Conservation (phyloP, 805 yeast genomes). For the Metschnikowia noctiluminum region DNA sequence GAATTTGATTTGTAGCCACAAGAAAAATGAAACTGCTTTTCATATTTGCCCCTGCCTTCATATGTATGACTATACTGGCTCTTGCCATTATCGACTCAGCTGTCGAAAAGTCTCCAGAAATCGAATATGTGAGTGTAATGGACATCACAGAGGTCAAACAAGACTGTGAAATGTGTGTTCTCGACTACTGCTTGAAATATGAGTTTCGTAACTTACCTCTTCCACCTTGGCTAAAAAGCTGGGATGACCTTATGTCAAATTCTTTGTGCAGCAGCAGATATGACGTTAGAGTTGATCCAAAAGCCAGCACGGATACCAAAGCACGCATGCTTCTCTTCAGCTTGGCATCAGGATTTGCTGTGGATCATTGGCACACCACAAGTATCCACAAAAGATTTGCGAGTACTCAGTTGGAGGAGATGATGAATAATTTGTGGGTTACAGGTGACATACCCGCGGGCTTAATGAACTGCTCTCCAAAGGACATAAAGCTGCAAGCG, state of each 20-base stretch:
- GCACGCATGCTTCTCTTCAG: slow-evolving; percentile 5
- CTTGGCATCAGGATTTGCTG: slow-evolving; percentile 6
- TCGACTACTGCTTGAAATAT: slow-evolving; percentile 1
- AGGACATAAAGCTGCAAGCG: background rate
- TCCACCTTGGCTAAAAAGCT: slow-evolving; percentile 3
- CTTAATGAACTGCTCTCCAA: background rate
- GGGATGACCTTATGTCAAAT: slow-evolving; percentile 6
- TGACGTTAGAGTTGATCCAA: slow-evolving; percentile 3
- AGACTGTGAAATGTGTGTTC: background rate
- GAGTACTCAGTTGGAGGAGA: background rate
- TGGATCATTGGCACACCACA: background rate
- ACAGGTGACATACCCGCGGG: background rate
- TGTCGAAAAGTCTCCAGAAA: background rate
- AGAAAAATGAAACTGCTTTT: too few relatives aligned
- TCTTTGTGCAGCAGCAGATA: slow-evolving; percentile 3
- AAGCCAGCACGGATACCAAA: background rate
- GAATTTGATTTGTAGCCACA: too few relatives aligned
- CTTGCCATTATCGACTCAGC: background rate
- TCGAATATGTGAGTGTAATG: slow-evolving; percentile 6
- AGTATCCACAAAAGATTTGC: slow-evolving; percentile 3
- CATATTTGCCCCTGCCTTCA: background rate
- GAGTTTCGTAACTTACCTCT: slow-evolving; percentile 1
- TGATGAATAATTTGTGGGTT: slow-evolving; percentile 6
- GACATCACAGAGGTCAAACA: background rate
- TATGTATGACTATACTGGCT: background rate